Percentiles rank a stretch among this genome's conserved stretches.
These are phyloP conservation scores for Elongisporangium senticosum DNA, from an alignment of 352 stramenopile species.

Conservation along the genomic window DNA sequence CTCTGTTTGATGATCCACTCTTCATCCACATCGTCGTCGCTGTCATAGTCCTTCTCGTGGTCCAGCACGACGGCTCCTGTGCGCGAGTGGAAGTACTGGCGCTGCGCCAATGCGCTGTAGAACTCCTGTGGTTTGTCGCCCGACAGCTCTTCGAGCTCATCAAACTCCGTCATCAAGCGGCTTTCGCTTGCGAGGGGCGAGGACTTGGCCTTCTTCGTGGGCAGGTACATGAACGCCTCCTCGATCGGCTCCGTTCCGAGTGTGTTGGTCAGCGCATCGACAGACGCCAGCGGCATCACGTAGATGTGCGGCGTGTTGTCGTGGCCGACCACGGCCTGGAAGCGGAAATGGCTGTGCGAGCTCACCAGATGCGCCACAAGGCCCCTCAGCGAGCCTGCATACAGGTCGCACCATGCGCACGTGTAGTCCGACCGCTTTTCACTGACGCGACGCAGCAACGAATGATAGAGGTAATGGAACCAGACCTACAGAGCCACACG, in stretches of 20 bases:
- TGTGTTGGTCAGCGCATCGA: background rate
- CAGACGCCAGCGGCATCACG: conserved; percentile 32
- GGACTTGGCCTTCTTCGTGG: conserved; percentile 32
- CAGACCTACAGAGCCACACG: conserved; percentile 40
- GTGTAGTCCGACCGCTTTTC: conserved; percentile 80
- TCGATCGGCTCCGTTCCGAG: conserved; percentile 37
- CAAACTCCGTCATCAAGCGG: conserved; percentile 61
- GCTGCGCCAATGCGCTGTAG: conserved; percentile 68
- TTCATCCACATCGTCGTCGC: conserved; percentile 84
- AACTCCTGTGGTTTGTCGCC: conserved; percentile 60
- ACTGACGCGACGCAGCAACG: conserved; percentile 70
- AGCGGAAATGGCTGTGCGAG: conserved; percentile 74
- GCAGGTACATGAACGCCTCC: conserved; percentile 64
- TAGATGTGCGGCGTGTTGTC: conserved; percentile 83
- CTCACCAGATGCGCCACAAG: conserved; percentile 72
- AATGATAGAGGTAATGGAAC: conserved; percentile 85
- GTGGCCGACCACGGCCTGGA: conserved; percentile 71
- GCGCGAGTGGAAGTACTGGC: conserved; percentile 86
- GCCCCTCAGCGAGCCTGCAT: conserved; percentile 58
- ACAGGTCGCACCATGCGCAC: conserved; percentile 83
- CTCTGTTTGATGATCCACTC: conserved; percentile 87
- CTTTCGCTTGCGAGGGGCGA: background rate
- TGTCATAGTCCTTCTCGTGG: conserved; percentile 83
- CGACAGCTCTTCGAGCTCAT: conserved; percentile 55
- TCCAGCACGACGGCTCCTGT: conserved; percentile 77